A percentile compares a stretch with the other conserved stretches of the same genome.
These are phyloP conservation scores for Kodamaea anthophila DNA, from an alignment of 1,139 yeast genomes.

Conservation along the genomic window DNA sequence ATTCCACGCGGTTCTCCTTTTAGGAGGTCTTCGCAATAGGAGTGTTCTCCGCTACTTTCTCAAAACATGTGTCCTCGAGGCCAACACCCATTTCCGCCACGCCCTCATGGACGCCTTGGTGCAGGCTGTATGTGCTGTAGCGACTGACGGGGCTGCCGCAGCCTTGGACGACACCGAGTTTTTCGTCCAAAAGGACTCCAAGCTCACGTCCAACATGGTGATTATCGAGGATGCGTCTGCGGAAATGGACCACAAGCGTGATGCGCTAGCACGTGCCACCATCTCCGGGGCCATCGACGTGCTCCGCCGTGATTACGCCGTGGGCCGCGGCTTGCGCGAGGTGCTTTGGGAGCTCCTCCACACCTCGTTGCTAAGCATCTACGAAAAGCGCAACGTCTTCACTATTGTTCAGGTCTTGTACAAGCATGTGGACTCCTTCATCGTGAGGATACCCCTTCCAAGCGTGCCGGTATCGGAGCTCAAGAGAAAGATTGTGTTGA, in stretches of 20 bases:
- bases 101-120: slow-evolving; percentile 45
- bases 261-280: slow-evolving; percentile 38
- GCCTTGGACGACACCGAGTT: slow-evolving; percentile 57
- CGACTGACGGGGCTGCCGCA: slow-evolving; percentile 54
- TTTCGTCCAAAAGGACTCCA: slow-evolving; percentile 17
- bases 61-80: slow-evolving; percentile 51
- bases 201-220: slow-evolving; percentile 24
- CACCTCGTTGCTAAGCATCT: slow-evolving; percentile 50
- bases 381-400: slow-evolving; percentile 58
- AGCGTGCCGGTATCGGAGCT: slow-evolving; percentile 43
- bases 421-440: slow-evolving; percentile 53
- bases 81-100: slow-evolving; percentile 46
- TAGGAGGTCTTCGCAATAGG: slow-evolving; percentile 73
- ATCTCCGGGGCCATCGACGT: slow-evolving; percentile 61
- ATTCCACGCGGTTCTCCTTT: slow-evolving; percentile 57
- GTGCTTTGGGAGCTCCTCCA: slow-evolving; percentile 70
- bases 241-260: slow-evolving; percentile 43
- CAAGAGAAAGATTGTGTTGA: slow-evolving; percentile 56
- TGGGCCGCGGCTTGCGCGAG: slow-evolving; percentile 55
- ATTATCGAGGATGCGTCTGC: slow-evolving; percentile 45
- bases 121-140: slow-evolving; percentile 59
- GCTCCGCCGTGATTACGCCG: slow-evolving; percentile 57
- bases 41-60: slow-evolving; percentile 58
- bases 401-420: slow-evolving; percentile 63
- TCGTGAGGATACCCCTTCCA: slow-evolving; percentile 62